Conservation (phyloP, 2,329 filamentous ascomycete species). For the Raffaelea arxii region DNA sequence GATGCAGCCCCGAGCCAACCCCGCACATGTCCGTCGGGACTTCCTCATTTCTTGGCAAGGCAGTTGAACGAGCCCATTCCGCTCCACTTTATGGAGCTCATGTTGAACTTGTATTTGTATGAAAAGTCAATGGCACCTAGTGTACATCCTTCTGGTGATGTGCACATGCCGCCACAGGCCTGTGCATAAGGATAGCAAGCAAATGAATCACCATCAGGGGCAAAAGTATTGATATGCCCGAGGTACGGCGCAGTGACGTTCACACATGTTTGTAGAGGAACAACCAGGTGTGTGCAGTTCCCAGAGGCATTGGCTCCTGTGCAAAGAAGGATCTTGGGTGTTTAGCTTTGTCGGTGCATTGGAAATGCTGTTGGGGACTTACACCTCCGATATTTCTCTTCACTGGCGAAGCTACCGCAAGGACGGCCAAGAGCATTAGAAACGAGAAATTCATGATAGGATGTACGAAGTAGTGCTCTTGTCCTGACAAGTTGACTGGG, state of each 20-base stretch:
- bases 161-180: slow-evolving; percentile 34
- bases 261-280: slow-evolving; percentile 33
- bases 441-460: slow-evolving; percentile 10
- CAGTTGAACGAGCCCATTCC: slow-evolving; percentile 28
- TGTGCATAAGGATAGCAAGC: slow-evolving; percentile 34
- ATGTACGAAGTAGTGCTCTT: background rate
- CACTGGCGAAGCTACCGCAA: slow-evolving; percentile 16
- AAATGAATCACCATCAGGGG: slow-evolving; percentile 38
- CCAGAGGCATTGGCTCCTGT: slow-evolving; percentile 40
- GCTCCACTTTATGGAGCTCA: slow-evolving; percentile 35
- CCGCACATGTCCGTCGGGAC: slow-evolving; percentile 1
- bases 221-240: slow-evolving; percentile 35
- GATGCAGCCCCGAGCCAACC: slow-evolving; percentile 9
- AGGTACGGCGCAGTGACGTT: slow-evolving; percentile 31
- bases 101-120: slow-evolving; percentile 36
- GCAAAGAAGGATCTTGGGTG: slow-evolving; percentile 36
- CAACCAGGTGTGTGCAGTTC: slow-evolving; percentile 32
- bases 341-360: background rate
- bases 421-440: slow-evolving; percentile 4
- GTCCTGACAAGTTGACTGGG: no score
- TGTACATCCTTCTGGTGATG: slow-evolving; percentile 41
- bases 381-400: slow-evolving; percentile 38
- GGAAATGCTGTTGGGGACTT: slow-evolving; percentile 16
- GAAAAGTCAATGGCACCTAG: slow-evolving; percentile 36
- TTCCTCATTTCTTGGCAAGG: slow-evolving; percentile 13